phyloP scores from a whole-genome alignment of 75 land plant species.

The Sequoiadendron giganteum region DNA sequence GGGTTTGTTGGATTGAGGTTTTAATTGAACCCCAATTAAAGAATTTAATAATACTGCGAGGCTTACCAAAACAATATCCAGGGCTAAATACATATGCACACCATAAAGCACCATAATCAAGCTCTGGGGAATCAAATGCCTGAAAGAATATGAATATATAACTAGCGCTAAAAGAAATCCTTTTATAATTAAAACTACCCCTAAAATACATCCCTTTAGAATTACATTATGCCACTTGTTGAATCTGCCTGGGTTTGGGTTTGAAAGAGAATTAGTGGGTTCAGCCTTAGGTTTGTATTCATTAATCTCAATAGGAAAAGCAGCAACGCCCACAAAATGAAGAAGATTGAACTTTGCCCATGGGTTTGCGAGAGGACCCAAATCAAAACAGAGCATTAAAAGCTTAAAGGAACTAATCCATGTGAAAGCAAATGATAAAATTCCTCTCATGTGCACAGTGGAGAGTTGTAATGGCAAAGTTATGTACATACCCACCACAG shows the following conservation, averaged over 20 bases:
- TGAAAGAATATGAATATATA: constrained; percentile 8
- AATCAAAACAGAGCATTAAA: constrained; percentile 62
- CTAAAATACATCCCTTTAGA: constrained; percentile 14
- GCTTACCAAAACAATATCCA: constrained; percentile 38
- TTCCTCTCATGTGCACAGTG: constrained; percentile 34
- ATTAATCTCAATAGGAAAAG: constrained; percentile 41
- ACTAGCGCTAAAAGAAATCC: constrained; percentile 14
- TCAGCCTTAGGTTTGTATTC: not conserved
- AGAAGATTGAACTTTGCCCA: constrained; percentile 14
- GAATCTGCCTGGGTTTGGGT: not conserved
- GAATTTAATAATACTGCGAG: constrained; percentile 21
- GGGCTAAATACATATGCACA: constrained; percentile 31
- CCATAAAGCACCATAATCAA: constrained; percentile 32
- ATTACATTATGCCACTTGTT: not conserved
- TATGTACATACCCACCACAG: constrained; percentile 44
- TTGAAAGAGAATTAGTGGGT: not conserved
- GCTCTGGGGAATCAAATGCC: not conserved
- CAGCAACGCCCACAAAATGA: constrained; percentile 32
- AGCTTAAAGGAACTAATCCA: constrained; percentile 77
- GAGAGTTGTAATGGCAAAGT: constrained; percentile 28
- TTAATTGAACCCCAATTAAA: constrained; percentile 39
- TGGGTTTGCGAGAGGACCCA: constrained; percentile 43
- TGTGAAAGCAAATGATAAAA: constrained; percentile 45
- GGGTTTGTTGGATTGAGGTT: constrained; percentile 63
- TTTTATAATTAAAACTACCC: not conserved